Conservation (phyloP, 73 alveolate genomes). For the Paramecium bursaria region DNA sequence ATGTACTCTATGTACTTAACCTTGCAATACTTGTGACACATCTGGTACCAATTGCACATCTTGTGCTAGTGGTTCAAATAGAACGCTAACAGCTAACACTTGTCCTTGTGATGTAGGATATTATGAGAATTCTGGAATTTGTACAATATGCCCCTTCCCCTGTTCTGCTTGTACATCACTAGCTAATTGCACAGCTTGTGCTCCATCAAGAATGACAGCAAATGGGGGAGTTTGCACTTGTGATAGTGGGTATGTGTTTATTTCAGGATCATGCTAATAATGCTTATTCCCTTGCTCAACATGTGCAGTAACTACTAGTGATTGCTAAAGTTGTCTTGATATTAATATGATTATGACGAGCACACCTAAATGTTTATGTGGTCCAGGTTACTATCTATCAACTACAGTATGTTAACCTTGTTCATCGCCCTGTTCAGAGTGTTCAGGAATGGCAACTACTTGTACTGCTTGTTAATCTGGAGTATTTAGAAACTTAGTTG, state of each 20-base stretch:
- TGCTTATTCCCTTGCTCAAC: background rate
- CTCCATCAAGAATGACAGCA: no score
- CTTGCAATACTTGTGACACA: background rate
- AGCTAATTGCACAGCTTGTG: background rate
- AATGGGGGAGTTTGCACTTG: no score
- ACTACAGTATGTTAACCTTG: constrained; percentile 15
- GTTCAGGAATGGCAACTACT: constrained; percentile 8
- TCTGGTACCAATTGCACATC: background rate
- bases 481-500: no score
- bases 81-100: background rate
- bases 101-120: constrained; percentile 37
- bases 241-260: no score
- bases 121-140: constrained; percentile 18
- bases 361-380: no score
- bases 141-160: background rate
- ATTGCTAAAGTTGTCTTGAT: no score
- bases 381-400: no score
- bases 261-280: background rate
- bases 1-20: background rate
- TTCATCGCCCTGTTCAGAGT: background rate
- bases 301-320: no score
- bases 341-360: no score
- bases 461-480: constrained; percentile 12
- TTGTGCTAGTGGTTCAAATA: background rate
- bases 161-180: background rate